Percentiles rank a stretch among this genome's conserved stretches.
Evolutionary conservation across 345 rosid genomes (phyloP).

Genomic region (Pugionium cornutum): DNA sequence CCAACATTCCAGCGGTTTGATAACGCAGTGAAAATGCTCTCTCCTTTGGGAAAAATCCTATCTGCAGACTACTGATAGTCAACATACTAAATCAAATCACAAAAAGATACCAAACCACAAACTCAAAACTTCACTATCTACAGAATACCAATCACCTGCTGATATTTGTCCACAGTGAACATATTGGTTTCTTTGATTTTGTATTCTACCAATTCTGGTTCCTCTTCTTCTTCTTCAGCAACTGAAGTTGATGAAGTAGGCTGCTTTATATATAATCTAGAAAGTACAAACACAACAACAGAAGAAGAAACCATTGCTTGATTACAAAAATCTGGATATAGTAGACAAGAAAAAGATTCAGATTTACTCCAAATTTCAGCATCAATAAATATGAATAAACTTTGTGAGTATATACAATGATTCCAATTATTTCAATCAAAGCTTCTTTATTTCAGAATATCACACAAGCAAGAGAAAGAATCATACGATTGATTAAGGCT

Average conservation of each 20-base stretch:
- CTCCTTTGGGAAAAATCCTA: slow-evolving; percentile 77
- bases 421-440: background rate
- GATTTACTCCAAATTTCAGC: background rate
- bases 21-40: slow-evolving; percentile 82
- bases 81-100: slow-evolving; percentile 2
- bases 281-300: slow-evolving; percentile 13
- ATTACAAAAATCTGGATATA: background rate
- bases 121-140: background rate
- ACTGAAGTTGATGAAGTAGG: slow-evolving; percentile 55
- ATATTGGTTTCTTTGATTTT: slow-evolving; percentile 89
- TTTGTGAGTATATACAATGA: background rate
- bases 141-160: slow-evolving; percentile 57
- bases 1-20: slow-evolving; percentile 91
- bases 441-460: background rate
- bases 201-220: slow-evolving; percentile 88
- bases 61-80: slow-evolving; percentile 76
- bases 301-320: background rate
- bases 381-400: background rate
- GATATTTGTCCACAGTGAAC: slow-evolving; percentile 91
- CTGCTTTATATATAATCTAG: slow-evolving; percentile 84
- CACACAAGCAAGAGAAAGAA: slow-evolving; percentile 26
- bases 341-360: background rate
- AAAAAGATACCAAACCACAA: slow-evolving; percentile 3
- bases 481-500: slow-evolving; percentile 94
- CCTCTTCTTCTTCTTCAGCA: slow-evolving; percentile 56